Conservation (phyloP, 139 green algal species). For the Haematococcus lacustris region DNA sequence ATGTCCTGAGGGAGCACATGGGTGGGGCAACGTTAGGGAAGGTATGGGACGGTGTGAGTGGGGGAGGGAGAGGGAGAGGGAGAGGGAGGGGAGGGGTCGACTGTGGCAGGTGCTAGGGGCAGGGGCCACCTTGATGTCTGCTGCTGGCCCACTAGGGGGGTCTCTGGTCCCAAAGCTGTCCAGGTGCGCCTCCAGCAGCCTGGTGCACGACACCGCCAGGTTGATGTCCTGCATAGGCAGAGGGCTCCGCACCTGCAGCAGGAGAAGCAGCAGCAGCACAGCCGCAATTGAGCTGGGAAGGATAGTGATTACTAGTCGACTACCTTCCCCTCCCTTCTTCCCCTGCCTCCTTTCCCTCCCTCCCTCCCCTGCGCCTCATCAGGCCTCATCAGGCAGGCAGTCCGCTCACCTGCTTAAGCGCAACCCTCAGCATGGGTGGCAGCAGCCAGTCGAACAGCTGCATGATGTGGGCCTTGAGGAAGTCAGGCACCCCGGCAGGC, state of each 20-base stretch:
- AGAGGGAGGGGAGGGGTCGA: background rate
- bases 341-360: too few relatives aligned
- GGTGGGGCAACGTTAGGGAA: background rate
- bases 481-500: slow-evolving; percentile 36
- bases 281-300: too few relatives aligned
- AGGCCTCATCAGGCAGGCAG: too few relatives aligned
- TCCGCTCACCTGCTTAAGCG: slow-evolving; percentile 31
- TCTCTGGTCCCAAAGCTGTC: slow-evolving; percentile 30
- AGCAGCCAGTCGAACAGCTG: slow-evolving; percentile 68
- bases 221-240: slow-evolving; percentile 56
- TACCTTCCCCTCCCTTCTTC: too few relatives aligned
- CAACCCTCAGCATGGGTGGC: slow-evolving; percentile 49
- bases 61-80: background rate
- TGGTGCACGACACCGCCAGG: slow-evolving; percentile 46
- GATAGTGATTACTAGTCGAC: too few relatives aligned
- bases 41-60: background rate
- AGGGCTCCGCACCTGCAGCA: slow-evolving; percentile 21
- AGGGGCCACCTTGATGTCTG: background rate
- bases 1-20: slow-evolving; percentile 13
- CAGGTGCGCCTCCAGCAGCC: slow-evolving; percentile 45
- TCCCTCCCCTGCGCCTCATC: too few relatives aligned
- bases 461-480: slow-evolving; percentile 32
- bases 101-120: background rate
- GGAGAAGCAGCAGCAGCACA: too few relatives aligned
- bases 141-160: background rate